phyloP scores from a whole-genome alignment of 2,329 filamentous ascomycete genomes.

The Hypoxylon sp. region DNA sequence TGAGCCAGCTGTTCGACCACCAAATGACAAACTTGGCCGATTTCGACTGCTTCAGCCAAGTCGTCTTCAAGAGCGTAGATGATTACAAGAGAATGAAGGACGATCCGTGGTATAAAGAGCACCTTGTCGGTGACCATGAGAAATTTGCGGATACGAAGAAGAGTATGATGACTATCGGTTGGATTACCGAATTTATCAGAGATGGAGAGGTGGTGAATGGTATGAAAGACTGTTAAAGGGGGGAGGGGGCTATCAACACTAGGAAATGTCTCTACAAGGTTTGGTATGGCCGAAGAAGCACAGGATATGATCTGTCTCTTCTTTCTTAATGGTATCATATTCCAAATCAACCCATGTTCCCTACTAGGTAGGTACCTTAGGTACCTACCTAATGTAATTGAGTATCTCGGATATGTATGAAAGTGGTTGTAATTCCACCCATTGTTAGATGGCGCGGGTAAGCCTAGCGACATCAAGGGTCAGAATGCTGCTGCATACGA shows the following conservation, averaged over 20 bases:
- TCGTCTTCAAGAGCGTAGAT: slow-evolving; percentile 61
- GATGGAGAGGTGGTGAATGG: slow-evolving; percentile 55
- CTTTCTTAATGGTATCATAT: background rate
- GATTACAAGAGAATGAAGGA: slow-evolving; percentile 64
- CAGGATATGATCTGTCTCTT: background rate
- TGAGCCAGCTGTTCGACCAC: slow-evolving; percentile 60
- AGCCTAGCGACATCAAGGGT: background rate
- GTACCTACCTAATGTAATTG: too few species aligned
- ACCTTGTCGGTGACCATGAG: slow-evolving; percentile 62
- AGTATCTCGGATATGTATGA: background rate
- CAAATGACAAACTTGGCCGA: slow-evolving; percentile 66
- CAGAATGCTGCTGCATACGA: background rate
- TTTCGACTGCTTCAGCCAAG: slow-evolving; percentile 66
- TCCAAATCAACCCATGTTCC: background rate
- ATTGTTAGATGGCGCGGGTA: background rate
- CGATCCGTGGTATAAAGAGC: slow-evolving; percentile 64
- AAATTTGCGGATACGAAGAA: slow-evolving; percentile 65
- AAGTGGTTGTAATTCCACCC: background rate
- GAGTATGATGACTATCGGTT: slow-evolving; percentile 64
- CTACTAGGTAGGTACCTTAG: too few species aligned
- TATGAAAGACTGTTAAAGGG: background rate
- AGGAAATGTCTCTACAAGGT: background rate
- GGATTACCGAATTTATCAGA: slow-evolving; percentile 60
- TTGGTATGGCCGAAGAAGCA: background rate
- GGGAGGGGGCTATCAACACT: background rate